Conservation (phyloP, 73 alveolate species). For the Paramecium biaurelia region DNA sequence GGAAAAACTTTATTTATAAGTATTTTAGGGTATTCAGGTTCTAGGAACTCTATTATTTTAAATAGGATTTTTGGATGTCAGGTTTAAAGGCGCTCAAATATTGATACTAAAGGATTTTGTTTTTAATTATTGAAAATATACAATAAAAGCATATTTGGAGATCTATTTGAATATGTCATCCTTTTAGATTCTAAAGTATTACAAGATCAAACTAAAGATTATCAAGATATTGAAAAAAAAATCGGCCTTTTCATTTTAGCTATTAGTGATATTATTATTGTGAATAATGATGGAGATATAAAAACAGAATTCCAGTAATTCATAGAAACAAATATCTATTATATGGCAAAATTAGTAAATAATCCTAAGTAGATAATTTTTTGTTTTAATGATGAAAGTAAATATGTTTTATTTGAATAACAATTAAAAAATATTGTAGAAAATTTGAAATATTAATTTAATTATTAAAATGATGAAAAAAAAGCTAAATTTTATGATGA, state of each 20-base stretch:
- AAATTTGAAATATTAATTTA: background rate
- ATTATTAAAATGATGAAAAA: background rate
- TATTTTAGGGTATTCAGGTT: conserved; percentile 44
- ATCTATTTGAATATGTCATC: background rate
- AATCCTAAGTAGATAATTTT: background rate
- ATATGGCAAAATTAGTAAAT: background rate
- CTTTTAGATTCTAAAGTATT: background rate
- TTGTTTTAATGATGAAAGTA: background rate
- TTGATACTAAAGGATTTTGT: conserved; percentile 35
- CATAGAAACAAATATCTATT: background rate
- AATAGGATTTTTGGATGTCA: conserved; percentile 44
- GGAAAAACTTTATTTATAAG: background rate
- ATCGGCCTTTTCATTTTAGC: background rate
- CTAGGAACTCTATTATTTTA: conserved; percentile 41
- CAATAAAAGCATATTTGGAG: background rate
- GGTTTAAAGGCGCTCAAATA: background rate
- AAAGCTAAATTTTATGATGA: background rate
- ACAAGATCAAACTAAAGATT: background rate
- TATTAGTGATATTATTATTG: background rate
- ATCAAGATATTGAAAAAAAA: background rate
- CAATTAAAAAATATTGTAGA: background rate
- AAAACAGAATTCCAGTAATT: background rate
- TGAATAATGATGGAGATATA: background rate
- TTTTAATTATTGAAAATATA: background rate
- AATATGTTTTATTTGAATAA: background rate